Conservation (phyloP, 1,139 yeast genomes). For the Scheffersomyces titani region DNA sequence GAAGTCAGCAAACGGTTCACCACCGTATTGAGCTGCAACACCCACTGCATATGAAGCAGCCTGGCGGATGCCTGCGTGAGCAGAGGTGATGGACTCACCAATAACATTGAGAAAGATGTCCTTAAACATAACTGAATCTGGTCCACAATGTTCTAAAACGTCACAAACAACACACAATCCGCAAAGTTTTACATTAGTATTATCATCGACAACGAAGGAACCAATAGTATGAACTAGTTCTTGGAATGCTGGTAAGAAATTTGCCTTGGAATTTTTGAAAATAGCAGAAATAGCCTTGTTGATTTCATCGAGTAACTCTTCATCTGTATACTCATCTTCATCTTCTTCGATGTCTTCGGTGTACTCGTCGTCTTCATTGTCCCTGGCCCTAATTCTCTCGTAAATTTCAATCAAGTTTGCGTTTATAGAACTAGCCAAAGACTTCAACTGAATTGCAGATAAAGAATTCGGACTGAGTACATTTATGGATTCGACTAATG, state of each 20-base stretch:
- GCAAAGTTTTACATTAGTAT: conserved; percentile 68
- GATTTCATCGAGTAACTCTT: conserved; percentile 82
- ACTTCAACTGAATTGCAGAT: conserved; percentile 55
- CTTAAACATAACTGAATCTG: conserved; percentile 62
- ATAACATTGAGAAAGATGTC: conserved; percentile 65
- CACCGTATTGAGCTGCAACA: conserved; percentile 79
- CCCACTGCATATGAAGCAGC: conserved; percentile 88
- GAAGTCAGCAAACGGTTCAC: conserved; percentile 60
- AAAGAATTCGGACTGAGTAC: conserved; percentile 66
- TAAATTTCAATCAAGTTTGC: conserved; percentile 67
- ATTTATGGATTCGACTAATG: conserved; percentile 68
- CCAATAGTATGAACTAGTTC: conserved; percentile 55
- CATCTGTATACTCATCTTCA: conserved; percentile 87
- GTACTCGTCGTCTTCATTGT: conserved; percentile 70
- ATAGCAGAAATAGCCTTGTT: conserved; percentile 75
- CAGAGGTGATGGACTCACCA: conserved; percentile 62
- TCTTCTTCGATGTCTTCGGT: conserved; percentile 76
- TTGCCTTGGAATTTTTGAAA: conserved; percentile 61
- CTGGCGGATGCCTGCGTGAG: conserved; percentile 80
- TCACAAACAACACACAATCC: conserved; percentile 83
- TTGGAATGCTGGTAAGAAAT: conserved; percentile 69
- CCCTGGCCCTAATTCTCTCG: conserved; percentile 72
- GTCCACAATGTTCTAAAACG: conserved; percentile 76
- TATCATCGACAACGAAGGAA: conserved; percentile 62
- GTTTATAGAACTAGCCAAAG: conserved; percentile 61